These are phyloP conservation scores for Ustilago cynodontis DNA, from an alignment of 1,284 basidiomycete genomes.

Conservation along the genomic window DNA sequence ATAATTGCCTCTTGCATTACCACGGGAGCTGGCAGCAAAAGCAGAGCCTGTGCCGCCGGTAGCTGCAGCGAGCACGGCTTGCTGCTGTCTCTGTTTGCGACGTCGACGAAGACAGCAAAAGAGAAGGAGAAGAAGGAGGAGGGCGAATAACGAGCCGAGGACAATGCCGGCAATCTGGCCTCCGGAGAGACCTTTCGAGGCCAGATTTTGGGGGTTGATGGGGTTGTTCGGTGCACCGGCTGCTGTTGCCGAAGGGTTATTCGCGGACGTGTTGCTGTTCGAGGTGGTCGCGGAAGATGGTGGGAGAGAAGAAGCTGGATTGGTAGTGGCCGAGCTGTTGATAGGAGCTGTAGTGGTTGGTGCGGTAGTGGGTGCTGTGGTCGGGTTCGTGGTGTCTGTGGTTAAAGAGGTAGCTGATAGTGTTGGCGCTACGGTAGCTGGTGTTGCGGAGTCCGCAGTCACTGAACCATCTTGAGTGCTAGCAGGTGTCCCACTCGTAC, in stretches of 20 bases:
- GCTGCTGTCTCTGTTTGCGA: conserved; percentile 18
- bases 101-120: conserved; percentile 46
- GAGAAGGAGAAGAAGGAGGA: conserved; percentile 49
- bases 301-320: neutral
- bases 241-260: conserved; percentile 26
- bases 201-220: conserved; percentile 7
- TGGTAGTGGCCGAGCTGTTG: neutral
- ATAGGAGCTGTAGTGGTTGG: neutral
- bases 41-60: conserved; percentile 23
- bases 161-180: conserved; percentile 63
- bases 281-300: neutral
- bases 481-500: neutral
- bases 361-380: neutral
- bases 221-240: conserved; percentile 18
- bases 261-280: neutral
- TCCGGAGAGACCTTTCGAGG: conserved; percentile 32
- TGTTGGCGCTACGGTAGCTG: conserved; percentile 4
- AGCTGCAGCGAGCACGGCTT: conserved; percentile 25
- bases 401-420: neutral
- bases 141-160: conserved; percentile 43
- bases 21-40: conserved; percentile 11
- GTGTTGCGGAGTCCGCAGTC: conserved; percentile 14
- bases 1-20: conserved; percentile 45
- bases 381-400: neutral
- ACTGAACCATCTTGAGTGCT: conserved; percentile 9